A percentile compares a stretch with the other conserved stretches of the same genome.
Conservation (phyloP, 2,329 filamentous ascomycete genomes). For the Nothophoma quercina region DNA sequence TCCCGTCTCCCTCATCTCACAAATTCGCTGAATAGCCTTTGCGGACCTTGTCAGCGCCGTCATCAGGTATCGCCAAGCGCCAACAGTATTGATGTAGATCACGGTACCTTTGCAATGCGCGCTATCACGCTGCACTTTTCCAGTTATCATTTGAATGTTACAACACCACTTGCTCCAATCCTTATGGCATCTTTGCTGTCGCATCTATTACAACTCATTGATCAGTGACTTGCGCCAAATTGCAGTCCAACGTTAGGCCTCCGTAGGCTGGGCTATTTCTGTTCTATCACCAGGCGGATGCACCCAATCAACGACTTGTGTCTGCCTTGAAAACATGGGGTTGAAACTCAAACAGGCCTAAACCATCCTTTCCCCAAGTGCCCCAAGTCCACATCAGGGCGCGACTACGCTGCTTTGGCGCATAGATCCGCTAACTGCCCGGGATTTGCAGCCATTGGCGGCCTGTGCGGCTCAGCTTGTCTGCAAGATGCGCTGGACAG, state of each 20-base stretch:
- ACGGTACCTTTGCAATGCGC: too few relatives aligned
- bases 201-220: too few relatives aligned
- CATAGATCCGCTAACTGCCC: not conserved
- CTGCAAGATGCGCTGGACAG: constrained; percentile 26
- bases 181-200: too few relatives aligned
- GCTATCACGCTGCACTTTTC: too few relatives aligned
- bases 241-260: not conserved
- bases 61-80: too few relatives aligned
- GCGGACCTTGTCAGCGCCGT: too few relatives aligned
- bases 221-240: not conserved
- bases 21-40: too few relatives aligned
- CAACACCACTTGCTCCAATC: too few relatives aligned
- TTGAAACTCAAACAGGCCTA: not conserved
- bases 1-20: too few relatives aligned
- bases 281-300: not conserved
- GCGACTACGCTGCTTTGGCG: constrained; percentile 6
- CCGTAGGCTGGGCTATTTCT: not conserved
- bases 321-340: not conserved
- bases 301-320: not conserved
- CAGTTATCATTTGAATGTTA: too few relatives aligned
- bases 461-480: constrained; percentile 22
- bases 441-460: constrained; percentile 3
- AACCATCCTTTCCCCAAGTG: not conserved
- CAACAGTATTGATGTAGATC: too few relatives aligned
- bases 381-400: not conserved